A percentile compares a stretch with the other conserved stretches of the same genome.
Evolutionary conservation across 2,329 filamentous ascomycete genomes (phyloP).

Genomic region (Arthrobotrys sinensis): DNA sequence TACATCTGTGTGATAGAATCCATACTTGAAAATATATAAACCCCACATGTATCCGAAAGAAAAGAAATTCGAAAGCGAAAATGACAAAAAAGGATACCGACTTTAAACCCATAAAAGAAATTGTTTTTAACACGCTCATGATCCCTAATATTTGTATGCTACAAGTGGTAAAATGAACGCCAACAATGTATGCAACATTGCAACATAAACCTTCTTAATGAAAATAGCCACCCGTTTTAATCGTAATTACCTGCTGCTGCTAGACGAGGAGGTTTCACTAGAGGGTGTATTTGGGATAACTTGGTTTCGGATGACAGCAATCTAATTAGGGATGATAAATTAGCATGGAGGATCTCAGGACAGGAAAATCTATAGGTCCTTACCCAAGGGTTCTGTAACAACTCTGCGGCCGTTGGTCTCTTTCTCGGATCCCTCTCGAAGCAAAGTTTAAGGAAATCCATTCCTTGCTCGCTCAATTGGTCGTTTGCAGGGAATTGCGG

Average conservation of each 20-base stretch:
- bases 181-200: slow-evolving; percentile 31
- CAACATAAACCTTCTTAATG: slow-evolving; percentile 1
- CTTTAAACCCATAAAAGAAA: slow-evolving; percentile 8
- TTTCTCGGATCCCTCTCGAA: slow-evolving; percentile 87
- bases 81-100: background rate
- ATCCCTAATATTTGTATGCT: slow-evolving; percentile 24
- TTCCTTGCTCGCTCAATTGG: slow-evolving; percentile 85
- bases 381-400: slow-evolving; percentile 95
- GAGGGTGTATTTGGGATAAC: slow-evolving; percentile 60
- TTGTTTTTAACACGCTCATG: slow-evolving; percentile 9
- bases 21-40: background rate
- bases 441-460: slow-evolving; percentile 90
- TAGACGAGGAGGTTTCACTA: slow-evolving; percentile 54
- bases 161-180: slow-evolving; percentile 32
- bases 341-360: background rate
- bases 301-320: slow-evolving; percentile 59
- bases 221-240: background rate
- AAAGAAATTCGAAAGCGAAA: background rate
- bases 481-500: slow-evolving; percentile 86
- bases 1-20: background rate
- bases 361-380: background rate
- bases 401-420: slow-evolving; percentile 85
- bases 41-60: background rate
- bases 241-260: slow-evolving; percentile 36
- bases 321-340: slow-evolving; percentile 7